Percentiles rank a stretch among this genome's conserved stretches.
These are phyloP conservation scores for Heliamphora exappendiculata DNA, from an alignment of 148 eudicot species.

Conservation along the genomic window DNA sequence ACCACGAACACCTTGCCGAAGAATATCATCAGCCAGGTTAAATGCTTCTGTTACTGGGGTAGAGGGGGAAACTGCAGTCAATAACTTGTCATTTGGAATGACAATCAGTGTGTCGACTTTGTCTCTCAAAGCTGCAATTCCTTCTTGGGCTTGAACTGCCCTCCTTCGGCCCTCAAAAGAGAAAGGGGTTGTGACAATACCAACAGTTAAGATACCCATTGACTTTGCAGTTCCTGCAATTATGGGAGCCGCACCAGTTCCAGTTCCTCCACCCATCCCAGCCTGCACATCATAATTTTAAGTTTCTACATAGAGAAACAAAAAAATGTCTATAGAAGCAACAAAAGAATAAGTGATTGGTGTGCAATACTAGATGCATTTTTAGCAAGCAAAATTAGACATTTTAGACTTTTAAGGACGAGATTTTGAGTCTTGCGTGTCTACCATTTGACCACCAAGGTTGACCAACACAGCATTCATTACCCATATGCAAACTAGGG, in stretches of 20 bases:
- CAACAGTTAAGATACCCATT: slow-evolving; percentile 98
- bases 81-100: slow-evolving; percentile 93
- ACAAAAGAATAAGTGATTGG: neutral
- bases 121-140: slow-evolving; percentile 94
- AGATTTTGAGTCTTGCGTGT: no score
- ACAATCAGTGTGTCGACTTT: slow-evolving; percentile 94
- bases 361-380: no score
- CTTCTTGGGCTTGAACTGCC: slow-evolving; percentile 98
- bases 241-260: slow-evolving; percentile 96
- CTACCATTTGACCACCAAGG: no score
- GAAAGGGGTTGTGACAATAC: slow-evolving; percentile 94
- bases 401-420: no score
- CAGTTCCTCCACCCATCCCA: slow-evolving; percentile 99
- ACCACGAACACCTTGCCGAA: slow-evolving; percentile 98
- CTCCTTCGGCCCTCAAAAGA: slow-evolving; percentile 96
- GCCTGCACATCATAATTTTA: slow-evolving; percentile 47
- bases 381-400: no score
- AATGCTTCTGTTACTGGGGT: slow-evolving; percentile 99
- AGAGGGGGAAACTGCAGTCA: slow-evolving; percentile 88
- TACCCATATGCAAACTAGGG: no score
- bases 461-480: no score
- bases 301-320: slow-evolving; percentile 7
- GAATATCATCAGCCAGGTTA: slow-evolving; percentile 96
- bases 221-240: slow-evolving; percentile 91
- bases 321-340: slow-evolving; percentile 1